Base-by-base conservation (phyloP, 2,329 filamentous ascomycete species). In the Talaromyces verruculosus region DNA sequence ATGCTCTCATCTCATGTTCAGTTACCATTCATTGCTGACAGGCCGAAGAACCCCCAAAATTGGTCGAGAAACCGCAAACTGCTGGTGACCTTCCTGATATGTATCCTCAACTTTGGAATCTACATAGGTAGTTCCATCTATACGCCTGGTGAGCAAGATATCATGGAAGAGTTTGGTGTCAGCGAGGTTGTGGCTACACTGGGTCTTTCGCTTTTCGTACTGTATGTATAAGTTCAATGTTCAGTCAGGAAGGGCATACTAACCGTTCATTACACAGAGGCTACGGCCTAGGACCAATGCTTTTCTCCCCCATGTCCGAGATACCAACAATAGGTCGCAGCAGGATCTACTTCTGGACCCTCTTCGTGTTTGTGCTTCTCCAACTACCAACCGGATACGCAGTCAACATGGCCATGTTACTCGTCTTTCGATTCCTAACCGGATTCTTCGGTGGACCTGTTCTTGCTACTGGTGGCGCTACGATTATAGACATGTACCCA, bases 401-500 rank as follows among this genome's bases (percentile, higher is more conserved):
- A 11, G 43, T 57, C 2, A 60, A 65, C 17, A 61, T 55, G 30
- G 30, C 30, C 7, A 61, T 65, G 63, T 8, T 65, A 17, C 37
- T 65, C 17, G 57, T 65, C 63, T 65, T 65, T 33, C 82, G 88
- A 1, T 90, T 91, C 76, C 88, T 88, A 64, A 81, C 83, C 2
- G 88, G 84, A 0, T 83, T 89, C 65, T 89, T 89, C 68, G 84
- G 85, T 8, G 85, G 84, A 0, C 88, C 88, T 0, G 88, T 89
- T 0, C 83, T 92, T 0, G 91, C 88, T 0, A 90, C 89, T 68
- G 90, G 88, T 0, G 88, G 88, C 1, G 89, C 88, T 30, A 88
- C 91, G 0, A 72, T 91, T 5, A 86, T 85, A 25, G 89, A 91
- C 75, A 80, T 91, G 33, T 91, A 83, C 77, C 75, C 82, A 0